Evolutionary conservation across 352 stramenopile species (phyloP).

Genomic region (Phytophthora macrochlamydospora): DNA sequence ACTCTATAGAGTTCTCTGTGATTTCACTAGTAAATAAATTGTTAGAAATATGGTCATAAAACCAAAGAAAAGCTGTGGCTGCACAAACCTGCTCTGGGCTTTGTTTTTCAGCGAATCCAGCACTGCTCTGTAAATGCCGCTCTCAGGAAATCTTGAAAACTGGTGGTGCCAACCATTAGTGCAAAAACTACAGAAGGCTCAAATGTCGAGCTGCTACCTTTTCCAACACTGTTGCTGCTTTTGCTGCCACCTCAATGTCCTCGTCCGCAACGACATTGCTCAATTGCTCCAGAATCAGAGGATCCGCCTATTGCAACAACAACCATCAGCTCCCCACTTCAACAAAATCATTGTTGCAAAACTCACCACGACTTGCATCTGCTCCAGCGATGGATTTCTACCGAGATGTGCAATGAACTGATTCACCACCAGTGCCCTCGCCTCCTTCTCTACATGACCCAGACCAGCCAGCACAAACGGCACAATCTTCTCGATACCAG

Average conservation of each 20-base stretch:
- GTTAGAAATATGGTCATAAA: slow-evolving; percentile 1
- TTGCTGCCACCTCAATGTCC: slow-evolving; percentile 71
- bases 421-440: slow-evolving; percentile 67
- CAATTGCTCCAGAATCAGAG: slow-evolving; percentile 58
- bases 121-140: slow-evolving; percentile 49
- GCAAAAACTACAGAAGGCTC: too few relatives aligned
- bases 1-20: slow-evolving; percentile 64
- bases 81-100: slow-evolving; percentile 49
- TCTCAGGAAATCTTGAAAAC: slow-evolving; percentile 48
- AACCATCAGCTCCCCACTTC: background rate
- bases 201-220: slow-evolving; percentile 32
- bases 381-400: slow-evolving; percentile 50
- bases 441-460: slow-evolving; percentile 60
- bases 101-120: slow-evolving; percentile 57
- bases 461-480: slow-evolving; percentile 78
- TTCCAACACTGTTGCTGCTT: slow-evolving; percentile 64
- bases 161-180: slow-evolving; percentile 9
- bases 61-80: background rate
- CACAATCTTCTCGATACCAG: slow-evolving; percentile 48
- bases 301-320: slow-evolving; percentile 46
- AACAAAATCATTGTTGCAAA: background rate
- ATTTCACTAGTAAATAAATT: slow-evolving; percentile 36
- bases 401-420: slow-evolving; percentile 74
- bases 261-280: slow-evolving; percentile 68
- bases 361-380: slow-evolving; percentile 60